Percentiles rank a stretch among this genome's conserved stretches.
Evolutionary conservation across 148 eudicot genomes (phyloP).

Genomic region (Suaeda aralocaspica): DNA sequence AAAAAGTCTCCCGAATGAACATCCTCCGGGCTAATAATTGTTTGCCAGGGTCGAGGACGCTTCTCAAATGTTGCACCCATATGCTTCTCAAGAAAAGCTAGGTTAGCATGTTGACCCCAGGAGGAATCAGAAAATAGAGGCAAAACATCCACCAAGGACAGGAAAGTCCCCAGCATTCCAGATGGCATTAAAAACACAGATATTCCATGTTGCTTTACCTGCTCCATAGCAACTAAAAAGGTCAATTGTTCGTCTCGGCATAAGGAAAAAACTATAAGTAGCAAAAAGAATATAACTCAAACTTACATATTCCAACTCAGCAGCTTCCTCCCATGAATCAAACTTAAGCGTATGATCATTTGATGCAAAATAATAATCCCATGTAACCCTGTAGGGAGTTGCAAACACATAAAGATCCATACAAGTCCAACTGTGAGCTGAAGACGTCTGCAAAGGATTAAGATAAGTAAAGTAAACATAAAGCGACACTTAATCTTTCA

Average conservation of each 20-base stretch:
- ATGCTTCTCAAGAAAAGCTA: constrained; percentile 81
- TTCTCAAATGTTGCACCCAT: constrained; percentile 92
- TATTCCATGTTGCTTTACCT: constrained; percentile 96
- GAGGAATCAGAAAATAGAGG: constrained; percentile 82
- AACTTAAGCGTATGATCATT: constrained; percentile 69
- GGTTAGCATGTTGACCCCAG: constrained; percentile 88
- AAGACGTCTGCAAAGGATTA: constrained; percentile 52
- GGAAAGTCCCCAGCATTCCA: constrained; percentile 97
- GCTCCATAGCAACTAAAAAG: constrained; percentile 28
- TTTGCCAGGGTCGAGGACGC: constrained; percentile 73
- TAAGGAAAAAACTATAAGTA: constrained; percentile 5
- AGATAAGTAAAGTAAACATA: constrained; percentile 1
- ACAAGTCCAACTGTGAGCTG: constrained; percentile 94
- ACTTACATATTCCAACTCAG: constrained; percentile 89
- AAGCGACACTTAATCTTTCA: neutral
- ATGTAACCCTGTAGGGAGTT: constrained; percentile 87
- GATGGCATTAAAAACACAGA: constrained; percentile 98
- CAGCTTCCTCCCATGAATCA: constrained; percentile 96
- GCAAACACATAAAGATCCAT: constrained; percentile 98
- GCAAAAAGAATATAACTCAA: constrained; percentile 9
- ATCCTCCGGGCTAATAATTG: constrained; percentile 71
- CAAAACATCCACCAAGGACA: constrained; percentile 85
- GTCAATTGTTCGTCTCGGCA: constrained; percentile 9
- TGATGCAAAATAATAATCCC: constrained; percentile 91
- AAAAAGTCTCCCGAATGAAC: constrained; percentile 95